Evolutionary conservation across 805 yeast species (phyloP).

Genomic region (Priceomyces melissophilus): DNA sequence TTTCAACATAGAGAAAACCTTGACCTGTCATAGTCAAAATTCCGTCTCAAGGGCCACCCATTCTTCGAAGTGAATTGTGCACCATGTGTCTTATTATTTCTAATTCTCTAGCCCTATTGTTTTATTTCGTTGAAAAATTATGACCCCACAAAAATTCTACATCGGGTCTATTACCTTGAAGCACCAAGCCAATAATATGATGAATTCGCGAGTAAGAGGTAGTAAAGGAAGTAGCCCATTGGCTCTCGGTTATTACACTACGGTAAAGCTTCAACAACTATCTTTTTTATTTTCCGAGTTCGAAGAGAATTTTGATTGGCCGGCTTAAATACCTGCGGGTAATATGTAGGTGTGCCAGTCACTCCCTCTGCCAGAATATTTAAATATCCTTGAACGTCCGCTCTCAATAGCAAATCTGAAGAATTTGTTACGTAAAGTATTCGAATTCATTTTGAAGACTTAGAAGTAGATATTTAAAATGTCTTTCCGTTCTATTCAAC

Average conservation of each 20-base stretch:
- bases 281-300: slow-evolving; percentile 3
- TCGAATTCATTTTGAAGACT: background rate
- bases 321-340: slow-evolving; percentile 3
- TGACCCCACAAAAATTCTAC: too few species aligned
- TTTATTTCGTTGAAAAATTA: too few species aligned
- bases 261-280: slow-evolving; percentile 1
- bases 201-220: background rate
- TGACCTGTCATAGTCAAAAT: background rate
- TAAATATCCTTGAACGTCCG: slow-evolving; percentile 7
- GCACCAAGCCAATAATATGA: slow-evolving; percentile 1
- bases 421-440: background rate
- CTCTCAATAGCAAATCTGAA: background rate
- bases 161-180: background rate
- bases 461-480: slow-evolving; percentile 11
- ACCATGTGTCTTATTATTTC: background rate
- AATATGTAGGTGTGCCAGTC: slow-evolving; percentile 7
- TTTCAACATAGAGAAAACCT: background rate
- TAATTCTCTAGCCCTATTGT: too few species aligned
- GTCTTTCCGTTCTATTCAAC: slow-evolving; percentile 37
- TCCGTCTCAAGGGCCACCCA: too few species aligned
- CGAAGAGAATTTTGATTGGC: slow-evolving; percentile 5
- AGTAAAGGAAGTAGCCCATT: background rate
- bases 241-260: slow-evolving; percentile 3
- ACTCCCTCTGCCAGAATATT: slow-evolving; percentile 6
- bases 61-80: background rate